Conservation (phyloP, 371 early-diverging fungal species). For the Mucor piriformis region DNA sequence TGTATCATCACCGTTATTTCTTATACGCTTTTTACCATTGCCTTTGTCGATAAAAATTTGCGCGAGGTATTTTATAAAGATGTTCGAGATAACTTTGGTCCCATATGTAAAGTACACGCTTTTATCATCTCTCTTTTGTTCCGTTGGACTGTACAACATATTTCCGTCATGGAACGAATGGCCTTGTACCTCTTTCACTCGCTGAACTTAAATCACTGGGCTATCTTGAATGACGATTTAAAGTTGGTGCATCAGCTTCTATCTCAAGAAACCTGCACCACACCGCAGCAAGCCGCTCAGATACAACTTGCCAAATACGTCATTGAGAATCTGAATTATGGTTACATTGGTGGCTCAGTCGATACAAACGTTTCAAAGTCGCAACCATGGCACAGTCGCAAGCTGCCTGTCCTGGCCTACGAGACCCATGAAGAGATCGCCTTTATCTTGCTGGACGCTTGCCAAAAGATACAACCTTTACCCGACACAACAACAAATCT, state of each 20-base stretch:
- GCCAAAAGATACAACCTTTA: constrained; percentile 37
- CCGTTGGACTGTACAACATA: constrained; percentile 49
- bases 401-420: constrained; percentile 26
- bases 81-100: constrained; percentile 47
- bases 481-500: constrained; percentile 24
- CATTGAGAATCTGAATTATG: constrained; percentile 52
- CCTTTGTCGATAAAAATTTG: constrained; percentile 48
- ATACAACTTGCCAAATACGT: constrained; percentile 48
- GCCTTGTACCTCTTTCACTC: constrained; percentile 58
- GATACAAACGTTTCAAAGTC: constrained; percentile 27
- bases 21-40: constrained; percentile 47
- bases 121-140: constrained; percentile 46
- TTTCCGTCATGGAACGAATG: constrained; percentile 52
- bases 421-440: constrained; percentile 46
- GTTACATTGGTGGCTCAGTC: constrained; percentile 14
- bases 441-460: constrained; percentile 42
- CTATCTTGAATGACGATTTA: constrained; percentile 43
- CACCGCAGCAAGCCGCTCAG: constrained; percentile 24
- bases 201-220: constrained; percentile 51
- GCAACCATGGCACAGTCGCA: constrained; percentile 39
- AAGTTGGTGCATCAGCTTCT: constrained; percentile 40
- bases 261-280: not conserved
- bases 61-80: constrained; percentile 55
- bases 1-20: constrained; percentile 41
- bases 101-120: constrained; percentile 46